phyloP scores from a whole-genome alignment of 495 filamentous ascomycete genomes.

The Durotheca rogersii region DNA sequence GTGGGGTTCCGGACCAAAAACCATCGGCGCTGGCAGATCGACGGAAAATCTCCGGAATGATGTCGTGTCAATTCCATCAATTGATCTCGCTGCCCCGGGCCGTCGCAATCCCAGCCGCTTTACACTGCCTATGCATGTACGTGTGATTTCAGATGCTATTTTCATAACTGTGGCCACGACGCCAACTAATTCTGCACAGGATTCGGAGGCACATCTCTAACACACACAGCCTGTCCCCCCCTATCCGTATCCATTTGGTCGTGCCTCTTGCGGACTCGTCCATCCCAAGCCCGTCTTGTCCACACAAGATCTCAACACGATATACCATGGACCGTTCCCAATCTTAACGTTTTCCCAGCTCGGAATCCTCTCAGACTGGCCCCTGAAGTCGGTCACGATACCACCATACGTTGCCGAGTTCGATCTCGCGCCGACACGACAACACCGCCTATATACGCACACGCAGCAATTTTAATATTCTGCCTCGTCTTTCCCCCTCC shows the following conservation, averaged over 20 bases:
- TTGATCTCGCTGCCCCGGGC: conserved; percentile 4
- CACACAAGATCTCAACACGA: conserved; percentile 1
- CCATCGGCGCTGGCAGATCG: conserved; percentile 17
- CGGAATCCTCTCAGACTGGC: conserved; percentile 1
- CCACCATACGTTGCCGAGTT: not conserved
- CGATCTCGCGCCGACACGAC: not conserved
- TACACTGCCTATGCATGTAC: conserved; percentile 1
- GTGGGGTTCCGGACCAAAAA: conserved; percentile 1
- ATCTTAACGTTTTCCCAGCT: conserved; percentile 23
- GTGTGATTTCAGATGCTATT: conserved; percentile 20
- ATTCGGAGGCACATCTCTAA: not conserved
- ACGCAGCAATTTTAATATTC: too few relatives aligned
- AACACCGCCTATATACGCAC: too few relatives aligned
- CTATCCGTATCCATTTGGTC: too few relatives aligned
- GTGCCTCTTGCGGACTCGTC: too few relatives aligned
- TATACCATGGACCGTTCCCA: conserved; percentile 23
- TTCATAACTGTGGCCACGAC: conserved; percentile 19
- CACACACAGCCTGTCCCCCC: not conserved
- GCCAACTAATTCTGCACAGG: not conserved
- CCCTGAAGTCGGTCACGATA: not conserved
- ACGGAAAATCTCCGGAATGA: conserved; percentile 40
- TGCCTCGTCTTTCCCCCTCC: not conserved
- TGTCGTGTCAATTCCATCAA: conserved; percentile 36
- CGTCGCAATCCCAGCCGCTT: not conserved
- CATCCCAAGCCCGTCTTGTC: conserved; percentile 1